Base-by-base conservation (phyloP, 106 monocot species). In the Dendrobium catenatum region DNA sequence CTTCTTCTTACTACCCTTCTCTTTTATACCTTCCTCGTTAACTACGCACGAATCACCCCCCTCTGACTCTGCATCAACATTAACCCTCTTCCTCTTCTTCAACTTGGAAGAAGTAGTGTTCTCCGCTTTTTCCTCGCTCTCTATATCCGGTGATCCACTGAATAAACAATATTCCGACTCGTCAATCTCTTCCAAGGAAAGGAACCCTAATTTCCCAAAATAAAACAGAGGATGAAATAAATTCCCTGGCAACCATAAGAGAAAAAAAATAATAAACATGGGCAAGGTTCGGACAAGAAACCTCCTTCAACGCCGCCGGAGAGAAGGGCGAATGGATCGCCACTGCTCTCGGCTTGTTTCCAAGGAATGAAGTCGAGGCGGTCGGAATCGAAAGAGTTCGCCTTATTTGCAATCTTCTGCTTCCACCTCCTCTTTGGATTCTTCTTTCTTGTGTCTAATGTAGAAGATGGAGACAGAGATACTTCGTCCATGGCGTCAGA, bases 111-210 rank as follows among this genome's bases (percentile, higher is more conserved):
- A 72, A 10, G 17, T 26, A 9, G 46, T 17, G 8, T 41, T 31
- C 33, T 82, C 76, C 46, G 37, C 75, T 58, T 85, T 77, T 5
- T 72, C 68, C 67, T 10, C 42, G 17, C 42, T 80, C 40, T 61
- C 41, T 1, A 55, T 43, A 18, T 82, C 87, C 55, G 55, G 42
- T 29, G 61, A 33, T 51, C 81, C 90, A 6, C 83, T 85, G 7
- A 89, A 68, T 18, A 89, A 73, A 58, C 90, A 85, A 73, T 89
- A 94, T 22, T 94, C 94, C 55, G 85, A 73, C 27, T 92, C 97
- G 68, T 98, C 94, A 6, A 98, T 91, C 89, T 98, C 97, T 61
- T 98, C 94, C 83, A 98, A 75, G 5, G 91, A 88, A 9, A 98
- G 82, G 81, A 98, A 98, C 6, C 97, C 96, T 97, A 4, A 43